Percentiles rank a stretch among this genome's conserved stretches.
phyloP scores from a whole-genome alignment of 306 rosid species.

The Begonia loranthoides region DNA sequence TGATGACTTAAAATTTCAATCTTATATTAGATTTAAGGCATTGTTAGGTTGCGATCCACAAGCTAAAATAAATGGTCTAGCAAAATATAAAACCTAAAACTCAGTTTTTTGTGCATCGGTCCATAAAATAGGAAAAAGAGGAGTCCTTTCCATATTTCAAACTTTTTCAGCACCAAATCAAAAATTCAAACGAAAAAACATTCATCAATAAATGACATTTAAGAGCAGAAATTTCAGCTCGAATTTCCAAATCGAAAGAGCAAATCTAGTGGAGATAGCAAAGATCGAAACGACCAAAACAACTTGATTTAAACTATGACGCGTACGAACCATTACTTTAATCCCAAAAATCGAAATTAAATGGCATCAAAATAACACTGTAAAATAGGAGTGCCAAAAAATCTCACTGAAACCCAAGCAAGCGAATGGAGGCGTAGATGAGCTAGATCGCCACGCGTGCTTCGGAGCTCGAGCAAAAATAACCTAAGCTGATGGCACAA shows the following conservation, averaged over 20 bases:
- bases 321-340: conserved; percentile 10
- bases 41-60: too few relatives aligned
- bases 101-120: conserved; percentile 4
- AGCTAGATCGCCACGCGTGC: conserved; percentile 82
- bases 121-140: neutral
- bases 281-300: neutral
- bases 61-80: too few relatives aligned
- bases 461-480: conserved; percentile 44
- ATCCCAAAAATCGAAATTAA: conserved; percentile 1
- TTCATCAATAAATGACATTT: conserved; percentile 6
- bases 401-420: conserved; percentile 52
- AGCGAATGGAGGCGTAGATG: conserved; percentile 33
- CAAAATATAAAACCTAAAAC: conserved; percentile 2
- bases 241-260: conserved; percentile 12
- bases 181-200: conserved; percentile 12
- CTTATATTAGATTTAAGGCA: conserved; percentile 9
- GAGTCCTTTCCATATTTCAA: conserved; percentile 6
- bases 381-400: neutral
- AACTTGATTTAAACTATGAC: conserved; percentile 1
- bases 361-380: neutral
- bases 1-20: conserved; percentile 1
- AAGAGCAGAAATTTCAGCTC: conserved; percentile 13
- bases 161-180: conserved; percentile 11
- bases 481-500: conserved; percentile 28
- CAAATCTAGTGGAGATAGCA: conserved; percentile 2